Evolutionary conservation across 805 yeast species (phyloP), one percentile per base, ranked within the genome.

Genomic region (Wickerhamomyces bisporus): DNA sequence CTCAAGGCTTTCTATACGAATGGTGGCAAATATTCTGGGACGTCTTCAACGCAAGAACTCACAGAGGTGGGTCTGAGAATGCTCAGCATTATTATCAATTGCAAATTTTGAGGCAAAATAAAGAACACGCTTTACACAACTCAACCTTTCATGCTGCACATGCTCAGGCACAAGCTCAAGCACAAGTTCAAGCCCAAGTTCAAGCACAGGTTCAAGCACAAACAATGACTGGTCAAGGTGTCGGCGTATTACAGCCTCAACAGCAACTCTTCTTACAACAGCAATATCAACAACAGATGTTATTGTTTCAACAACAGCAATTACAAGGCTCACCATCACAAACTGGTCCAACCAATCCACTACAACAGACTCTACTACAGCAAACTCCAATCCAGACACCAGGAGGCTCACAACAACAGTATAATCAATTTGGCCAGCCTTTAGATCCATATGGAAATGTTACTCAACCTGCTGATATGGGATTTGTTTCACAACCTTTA

Each of bases 21-120:
- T 88, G 97, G 97, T 88, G 96, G 96, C 87, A 79, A 66, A 79
- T 89, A 14, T 89, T 88, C 57, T 89, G 96, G 96, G 96, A 88
- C 57, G 80, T 87, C 21, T 86, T 82, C 61, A 84, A 84, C 53
- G 95, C 94, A 3, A 72, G 87, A 49, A 78, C 86, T 30, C 78
- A 75, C 45, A 66, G 79, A 41, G 81, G 77, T 13, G 77, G 80
- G 12, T 74, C 84, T 4, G 64, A 70, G 3, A 64, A 74, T 40
- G 91, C 93, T 3, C 73, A 75, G 32, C 85, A 82, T 53, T 86
- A 84, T 60, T 79, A 77, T 51, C 85, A 81, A 46, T 68, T 77
- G 45, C 79, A 81, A 46, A 54, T 70, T 33, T 56, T 77, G 55
- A 72, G 75, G 43, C 82, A 79, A 52, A 68, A 76, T 39, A 82